Evolutionary conservation across 768 basidiomycete species (phyloP).

Genomic region (Phanerochaete sordida): DNA sequence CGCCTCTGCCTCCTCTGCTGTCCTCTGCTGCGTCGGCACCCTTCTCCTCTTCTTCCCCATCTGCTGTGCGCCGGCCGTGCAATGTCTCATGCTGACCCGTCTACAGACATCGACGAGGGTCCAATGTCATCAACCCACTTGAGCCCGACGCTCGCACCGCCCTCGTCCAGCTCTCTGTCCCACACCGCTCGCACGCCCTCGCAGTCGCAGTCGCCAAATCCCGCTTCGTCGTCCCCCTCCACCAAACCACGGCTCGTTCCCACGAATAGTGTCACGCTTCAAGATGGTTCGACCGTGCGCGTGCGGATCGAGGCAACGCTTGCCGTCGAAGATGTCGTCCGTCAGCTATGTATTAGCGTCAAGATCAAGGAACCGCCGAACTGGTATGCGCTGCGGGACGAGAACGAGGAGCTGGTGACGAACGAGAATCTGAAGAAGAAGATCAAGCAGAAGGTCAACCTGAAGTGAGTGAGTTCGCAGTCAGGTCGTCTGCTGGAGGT

Average conservation of each 20-base stretch:
- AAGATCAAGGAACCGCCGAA: constrained; percentile 72
- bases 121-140: neutral
- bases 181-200: constrained; percentile 9
- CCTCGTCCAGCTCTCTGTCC: neutral
- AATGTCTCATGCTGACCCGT: neutral
- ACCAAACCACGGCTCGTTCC: constrained; percentile 58
- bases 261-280: constrained; percentile 81
- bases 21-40: no score
- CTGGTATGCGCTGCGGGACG: constrained; percentile 77
- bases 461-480: constrained; percentile 53
- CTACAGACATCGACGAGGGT: neutral
- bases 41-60: no score
- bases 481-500: neutral
- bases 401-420: constrained; percentile 79
- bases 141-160: neutral
- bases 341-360: constrained; percentile 77
- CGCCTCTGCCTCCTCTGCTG: no score
- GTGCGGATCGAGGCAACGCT: constrained; percentile 83
- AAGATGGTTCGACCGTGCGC: constrained; percentile 70
- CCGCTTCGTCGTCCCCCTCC: constrained; percentile 14
- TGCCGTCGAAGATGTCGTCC: constrained; percentile 80
- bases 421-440: constrained; percentile 83
- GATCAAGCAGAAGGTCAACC: constrained; percentile 71
- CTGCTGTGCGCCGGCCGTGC: no score
- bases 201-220: constrained; percentile 26